Evolutionary conservation across 441 rosid genomes (phyloP).

Genomic region (Bocquillonia castaneifolia): DNA sequence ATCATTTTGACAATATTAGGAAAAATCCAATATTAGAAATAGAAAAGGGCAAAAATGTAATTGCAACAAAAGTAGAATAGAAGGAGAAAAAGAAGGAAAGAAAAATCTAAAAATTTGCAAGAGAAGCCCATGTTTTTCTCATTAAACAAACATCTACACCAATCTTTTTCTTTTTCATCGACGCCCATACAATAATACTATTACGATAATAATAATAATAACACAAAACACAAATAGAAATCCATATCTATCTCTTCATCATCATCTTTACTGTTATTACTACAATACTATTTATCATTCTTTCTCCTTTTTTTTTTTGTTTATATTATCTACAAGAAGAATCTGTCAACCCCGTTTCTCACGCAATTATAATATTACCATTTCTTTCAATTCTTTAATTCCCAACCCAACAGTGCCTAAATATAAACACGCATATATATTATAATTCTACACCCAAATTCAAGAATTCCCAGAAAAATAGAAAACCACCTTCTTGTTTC

Average conservation of each 20-base stretch:
- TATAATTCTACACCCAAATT: neutral
- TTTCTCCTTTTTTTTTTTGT: neutral
- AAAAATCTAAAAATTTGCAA: neutral
- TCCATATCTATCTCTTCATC: neutral
- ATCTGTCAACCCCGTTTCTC: constrained; percentile 47
- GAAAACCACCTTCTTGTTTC: constrained; percentile 16
- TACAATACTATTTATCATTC: no score
- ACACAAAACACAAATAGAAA: no score
- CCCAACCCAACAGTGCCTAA: neutral
- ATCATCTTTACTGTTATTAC: no score
- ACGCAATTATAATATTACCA: constrained; percentile 11
- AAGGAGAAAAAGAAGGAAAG: neutral
- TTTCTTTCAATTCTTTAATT: neutral
- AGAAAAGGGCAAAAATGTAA: neutral
- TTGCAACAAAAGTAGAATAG: neutral
- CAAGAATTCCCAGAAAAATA: neutral
- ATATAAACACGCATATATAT: neutral
- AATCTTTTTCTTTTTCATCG: neutral
- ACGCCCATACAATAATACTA: no score
- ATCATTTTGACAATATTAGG: no score
- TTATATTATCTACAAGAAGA: constrained; percentile 15
- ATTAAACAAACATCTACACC: neutral
- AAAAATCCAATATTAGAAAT: neutral
- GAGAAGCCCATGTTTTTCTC: constrained; percentile 25
- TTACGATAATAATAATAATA: no score